A percentile compares a stretch with the other conserved stretches of the same genome.
These are phyloP conservation scores for Solanum aculeatissimum DNA, from an alignment of 305 asterid species.

Conservation along the genomic window DNA sequence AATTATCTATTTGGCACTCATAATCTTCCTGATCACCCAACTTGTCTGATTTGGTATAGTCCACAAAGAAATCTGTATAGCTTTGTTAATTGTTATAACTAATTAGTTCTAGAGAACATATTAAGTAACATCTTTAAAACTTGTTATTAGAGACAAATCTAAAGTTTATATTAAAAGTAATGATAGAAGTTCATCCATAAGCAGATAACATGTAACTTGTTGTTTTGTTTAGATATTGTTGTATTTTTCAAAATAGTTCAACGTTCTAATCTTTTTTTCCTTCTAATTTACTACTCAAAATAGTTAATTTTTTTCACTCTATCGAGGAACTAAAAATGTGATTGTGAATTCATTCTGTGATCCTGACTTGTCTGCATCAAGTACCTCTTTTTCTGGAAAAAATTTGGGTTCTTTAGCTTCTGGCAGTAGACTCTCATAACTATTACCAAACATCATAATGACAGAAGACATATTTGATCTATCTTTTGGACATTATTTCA, in stretches of 20 bases:
- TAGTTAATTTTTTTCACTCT: not conserved
- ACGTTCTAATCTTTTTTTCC: not conserved
- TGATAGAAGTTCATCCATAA: not conserved
- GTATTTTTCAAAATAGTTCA: not conserved
- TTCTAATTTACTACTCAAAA: not conserved
- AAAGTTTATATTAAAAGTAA: not conserved
- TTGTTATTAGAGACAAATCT: not conserved
- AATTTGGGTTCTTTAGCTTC: slow-evolving; percentile 36
- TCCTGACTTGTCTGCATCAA: not conserved
- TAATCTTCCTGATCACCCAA: too few species aligned
- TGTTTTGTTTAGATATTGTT: not conserved
- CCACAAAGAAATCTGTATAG: not conserved
- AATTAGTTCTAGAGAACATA: not conserved
- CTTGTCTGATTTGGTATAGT: too few species aligned
- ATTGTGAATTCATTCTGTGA: slow-evolving; percentile 13
- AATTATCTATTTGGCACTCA: too few species aligned
- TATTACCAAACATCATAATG: slow-evolving; percentile 29
- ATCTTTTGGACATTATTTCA: slow-evolving; percentile 29
- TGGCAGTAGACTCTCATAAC: slow-evolving; percentile 16
- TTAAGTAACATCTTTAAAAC: not conserved
- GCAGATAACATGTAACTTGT: not conserved
- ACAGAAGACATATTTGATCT: slow-evolving; percentile 43
- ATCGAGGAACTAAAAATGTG: slow-evolving; percentile 17
- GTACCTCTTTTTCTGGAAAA: slow-evolving; percentile 14
- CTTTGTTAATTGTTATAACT: not conserved